Base-by-base conservation (phyloP, 495 filamentous ascomycete species). In the Polyplosphaeria fusca region DNA sequence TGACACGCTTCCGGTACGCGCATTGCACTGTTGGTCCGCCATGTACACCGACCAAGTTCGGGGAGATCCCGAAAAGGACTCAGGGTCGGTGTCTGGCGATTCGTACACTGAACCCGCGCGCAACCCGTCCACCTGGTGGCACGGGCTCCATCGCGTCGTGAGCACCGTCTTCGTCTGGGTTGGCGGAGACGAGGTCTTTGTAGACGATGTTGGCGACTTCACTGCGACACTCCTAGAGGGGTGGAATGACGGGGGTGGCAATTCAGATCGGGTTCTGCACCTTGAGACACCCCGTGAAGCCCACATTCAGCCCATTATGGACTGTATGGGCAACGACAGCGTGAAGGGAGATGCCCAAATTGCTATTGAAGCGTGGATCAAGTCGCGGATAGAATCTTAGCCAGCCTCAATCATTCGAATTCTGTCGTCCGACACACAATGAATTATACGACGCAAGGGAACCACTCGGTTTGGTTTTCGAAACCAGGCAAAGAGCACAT, bases 291-390 rank as follows among this genome's bases (percentile, higher is more conserved):
- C 32, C 14, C 11, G 24, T 5, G 32, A 40, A 7, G 28, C 44
- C 20, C 53, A 57, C 26, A 43, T 57, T 16, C 40, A 25, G 22
- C 53, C 53, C 2, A 49, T 57, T 7, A 48, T 57, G 30, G 35
- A 40, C 2, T 14, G 35, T 22, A 30, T 49, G 44, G 7, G 16
- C 2, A 27, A 23, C 18, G 5, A 4, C 14, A 35, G n/a, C 2
- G 12, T 4, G 2, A 57, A 49, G 53, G 43, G 43, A 19, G 45
- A 41, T 1, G 12, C 19, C 2, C 43, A 49, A 18, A 27, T 47
- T 13, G 43, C 26, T 11, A 40, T 57, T 18, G 53, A 57, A 45
- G 43, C 27, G 53, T 57, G 53, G 53, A 24, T 41, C 5, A 52
- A 19, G 39, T 23, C 7, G 39, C 5, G 39, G 16, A 20, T 42